phyloP scores from a whole-genome alignment of 495 filamentous ascomycete genomes.

The Geoglossum glabrum region DNA sequence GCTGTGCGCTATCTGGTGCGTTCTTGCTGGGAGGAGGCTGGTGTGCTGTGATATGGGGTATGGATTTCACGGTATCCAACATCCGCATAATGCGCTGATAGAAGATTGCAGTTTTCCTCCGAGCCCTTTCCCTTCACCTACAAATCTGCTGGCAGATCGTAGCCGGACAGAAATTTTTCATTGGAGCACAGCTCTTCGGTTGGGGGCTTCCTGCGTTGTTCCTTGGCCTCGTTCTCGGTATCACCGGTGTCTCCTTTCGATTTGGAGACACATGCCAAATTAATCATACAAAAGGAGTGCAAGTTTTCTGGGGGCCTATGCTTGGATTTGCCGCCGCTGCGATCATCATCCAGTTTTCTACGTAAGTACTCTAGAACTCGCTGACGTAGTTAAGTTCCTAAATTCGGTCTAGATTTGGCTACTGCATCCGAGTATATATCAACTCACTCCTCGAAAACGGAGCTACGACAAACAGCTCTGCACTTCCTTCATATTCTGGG shows the following conservation, averaged over 20 bases:
- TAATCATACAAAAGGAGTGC: slow-evolving; percentile 59
- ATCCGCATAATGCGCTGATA: not conserved
- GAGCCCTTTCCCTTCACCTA: slow-evolving; percentile 79
- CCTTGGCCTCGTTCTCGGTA: slow-evolving; percentile 48
- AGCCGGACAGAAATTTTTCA: slow-evolving; percentile 79
- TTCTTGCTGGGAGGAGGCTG: slow-evolving; percentile 73
- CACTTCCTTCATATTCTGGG: slow-evolving; percentile 54
- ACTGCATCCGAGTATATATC: slow-evolving; percentile 90
- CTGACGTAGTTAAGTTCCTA: not conserved
- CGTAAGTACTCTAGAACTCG: slow-evolving; percentile 14
- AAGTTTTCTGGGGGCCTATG: slow-evolving; percentile 81
- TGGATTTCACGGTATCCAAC: slow-evolving; percentile 5
- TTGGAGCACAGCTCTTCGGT: slow-evolving; percentile 55
- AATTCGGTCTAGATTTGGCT: slow-evolving; percentile 52
- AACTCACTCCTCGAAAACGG: slow-evolving; percentile 52
- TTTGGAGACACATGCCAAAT: slow-evolving; percentile 86
- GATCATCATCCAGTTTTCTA: slow-evolving; percentile 51
- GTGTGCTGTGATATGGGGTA: slow-evolving; percentile 62
- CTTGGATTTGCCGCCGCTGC: slow-evolving; percentile 59
- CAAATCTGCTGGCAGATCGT: slow-evolving; percentile 96
- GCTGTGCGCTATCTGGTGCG: slow-evolving; percentile 76
- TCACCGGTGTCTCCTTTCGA: slow-evolving; percentile 85
- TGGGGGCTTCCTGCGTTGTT: slow-evolving; percentile 66
- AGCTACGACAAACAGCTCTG: slow-evolving; percentile 47
- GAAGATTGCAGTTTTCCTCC: slow-evolving; percentile 43